A percentile compares a stretch with the other conserved stretches of the same genome.
Conservation (phyloP, 352 stramenopile species). For the Pseudoperonospora humuli region DNA sequence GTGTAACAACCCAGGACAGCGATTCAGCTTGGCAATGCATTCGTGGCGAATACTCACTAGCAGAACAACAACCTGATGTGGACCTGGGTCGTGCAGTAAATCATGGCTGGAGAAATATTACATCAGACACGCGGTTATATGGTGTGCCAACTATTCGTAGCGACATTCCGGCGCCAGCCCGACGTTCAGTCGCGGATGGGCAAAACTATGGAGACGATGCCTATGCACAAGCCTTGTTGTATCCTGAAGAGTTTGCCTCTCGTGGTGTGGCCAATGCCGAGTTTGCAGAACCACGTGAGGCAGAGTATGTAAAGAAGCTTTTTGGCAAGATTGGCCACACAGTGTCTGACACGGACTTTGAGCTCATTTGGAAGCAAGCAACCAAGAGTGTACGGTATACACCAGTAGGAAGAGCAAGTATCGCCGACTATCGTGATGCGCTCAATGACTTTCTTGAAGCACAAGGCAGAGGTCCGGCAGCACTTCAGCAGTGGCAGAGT, state of each 20-base stretch:
- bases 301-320: slow-evolving; percentile 50
- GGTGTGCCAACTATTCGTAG: slow-evolving; percentile 79
- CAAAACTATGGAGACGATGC: slow-evolving; percentile 90
- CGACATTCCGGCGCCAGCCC: slow-evolving; percentile 68
- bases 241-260: slow-evolving; percentile 75
- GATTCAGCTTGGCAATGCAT: slow-evolving; percentile 71
- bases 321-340: slow-evolving; percentile 72
- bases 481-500: slow-evolving; percentile 46
- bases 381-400: slow-evolving; percentile 36
- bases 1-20: slow-evolving; percentile 37
- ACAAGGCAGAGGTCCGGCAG: slow-evolving; percentile 32
- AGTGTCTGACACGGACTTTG: too few relatives aligned
- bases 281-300: slow-evolving; percentile 58
- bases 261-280: slow-evolving; percentile 79
- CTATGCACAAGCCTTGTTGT: slow-evolving; percentile 73
- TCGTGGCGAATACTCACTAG: slow-evolving; percentile 66
- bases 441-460: slow-evolving; percentile 64
- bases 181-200: slow-evolving; percentile 75
- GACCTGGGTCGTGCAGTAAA: too few relatives aligned
- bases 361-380: slow-evolving; percentile 66
- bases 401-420: slow-evolving; percentile 32
- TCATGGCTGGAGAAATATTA: too few relatives aligned
- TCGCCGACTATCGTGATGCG: slow-evolving; percentile 65
- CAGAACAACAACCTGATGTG: slow-evolving; percentile 74
- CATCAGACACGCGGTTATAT: slow-evolving; percentile 53